A percentile compares a stretch with the other conserved stretches of the same genome.
Conservation (phyloP, 2,329 filamentous ascomycete genomes). For the Ceratocystis albifundus region DNA sequence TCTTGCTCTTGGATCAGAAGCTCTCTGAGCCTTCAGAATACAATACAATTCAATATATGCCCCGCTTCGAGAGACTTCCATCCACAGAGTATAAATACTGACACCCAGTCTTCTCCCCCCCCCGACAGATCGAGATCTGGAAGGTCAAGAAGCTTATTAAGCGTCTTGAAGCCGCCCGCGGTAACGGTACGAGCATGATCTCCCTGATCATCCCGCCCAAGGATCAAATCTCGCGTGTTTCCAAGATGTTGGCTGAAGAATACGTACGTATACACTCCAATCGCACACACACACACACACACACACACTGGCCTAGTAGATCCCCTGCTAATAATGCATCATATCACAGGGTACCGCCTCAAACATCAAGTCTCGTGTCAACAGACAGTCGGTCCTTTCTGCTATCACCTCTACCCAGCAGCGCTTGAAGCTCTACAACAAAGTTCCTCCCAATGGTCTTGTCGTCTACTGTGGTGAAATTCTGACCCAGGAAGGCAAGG, state of each 20-base stretch:
- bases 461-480: conserved; percentile 99
- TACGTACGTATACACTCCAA: conserved; percentile 50
- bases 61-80: neutral
- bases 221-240: conserved; percentile 89
- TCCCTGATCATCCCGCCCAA: conserved; percentile 98
- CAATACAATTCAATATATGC: neutral
- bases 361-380: conserved; percentile 99
- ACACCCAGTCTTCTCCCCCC: neutral
- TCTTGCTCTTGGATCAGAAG: neutral
- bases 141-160: conserved; percentile 99
- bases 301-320: neutral
- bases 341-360: conserved; percentile 72
- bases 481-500: conserved; percentile 94
- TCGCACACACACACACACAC: neutral
- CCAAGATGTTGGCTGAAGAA: conserved; percentile 99
- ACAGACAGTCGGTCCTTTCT: conserved; percentile 92
- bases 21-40: neutral
- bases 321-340: neutral
- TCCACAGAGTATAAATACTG: neutral
- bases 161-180: conserved; percentile 88
- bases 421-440: conserved; percentile 97
- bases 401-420: conserved; percentile 99
- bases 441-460: conserved; percentile 92
- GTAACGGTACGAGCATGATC: conserved; percentile 99
- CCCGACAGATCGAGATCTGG: conserved; percentile 61